A percentile compares a stretch with the other conserved stretches of the same genome.
These are phyloP conservation scores for Neodidymelliopsis sp. DNA, from an alignment of 2,329 filamentous ascomycete species.

Conservation along the genomic window DNA sequence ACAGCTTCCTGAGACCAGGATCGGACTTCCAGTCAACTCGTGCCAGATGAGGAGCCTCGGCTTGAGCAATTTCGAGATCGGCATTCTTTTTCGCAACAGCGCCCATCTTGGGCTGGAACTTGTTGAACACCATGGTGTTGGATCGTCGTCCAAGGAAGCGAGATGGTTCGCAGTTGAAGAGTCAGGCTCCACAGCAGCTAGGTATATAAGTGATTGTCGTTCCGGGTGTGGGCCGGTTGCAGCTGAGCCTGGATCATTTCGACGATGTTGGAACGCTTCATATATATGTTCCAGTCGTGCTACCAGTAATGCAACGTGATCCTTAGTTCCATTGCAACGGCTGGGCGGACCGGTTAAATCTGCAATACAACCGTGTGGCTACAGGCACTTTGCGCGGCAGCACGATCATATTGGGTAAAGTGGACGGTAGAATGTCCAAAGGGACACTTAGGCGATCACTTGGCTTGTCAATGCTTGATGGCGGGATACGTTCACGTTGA, in stretches of 20 bases:
- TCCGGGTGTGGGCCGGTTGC: slow-evolving; percentile 24
- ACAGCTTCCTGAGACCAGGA: slow-evolving; percentile 64
- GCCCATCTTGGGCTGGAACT: slow-evolving; percentile 30
- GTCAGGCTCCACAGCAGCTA: slow-evolving; percentile 16
- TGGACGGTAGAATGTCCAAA: slow-evolving; percentile 23
- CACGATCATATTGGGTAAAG: slow-evolving; percentile 32
- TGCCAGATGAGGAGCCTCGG: slow-evolving; percentile 61
- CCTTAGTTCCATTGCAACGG: slow-evolving; percentile 31
- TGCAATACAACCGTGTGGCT: slow-evolving; percentile 27
- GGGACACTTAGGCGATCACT: slow-evolving; percentile 18
- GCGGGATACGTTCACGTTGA: not conserved
- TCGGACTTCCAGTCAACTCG: slow-evolving; percentile 62
- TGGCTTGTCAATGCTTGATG: slow-evolving; percentile 9
- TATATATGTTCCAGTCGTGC: slow-evolving; percentile 34
- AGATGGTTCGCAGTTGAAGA: slow-evolving; percentile 1
- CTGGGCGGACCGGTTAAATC: slow-evolving; percentile 44
- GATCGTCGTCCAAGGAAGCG: slow-evolving; percentile 1
- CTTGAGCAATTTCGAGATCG: slow-evolving; percentile 49
- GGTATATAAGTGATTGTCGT: slow-evolving; percentile 28
- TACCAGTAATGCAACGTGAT: slow-evolving; percentile 14
- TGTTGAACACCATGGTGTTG: slow-evolving; percentile 31
- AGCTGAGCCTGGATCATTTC: slow-evolving; percentile 25
- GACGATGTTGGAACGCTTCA: slow-evolving; percentile 27
- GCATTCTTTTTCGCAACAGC: slow-evolving; percentile 29
- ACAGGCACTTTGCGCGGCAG: slow-evolving; percentile 25